These are phyloP conservation scores for Sclerotinia borealis DNA, from an alignment of 2,329 filamentous ascomycete species.

Conservation along the genomic window DNA sequence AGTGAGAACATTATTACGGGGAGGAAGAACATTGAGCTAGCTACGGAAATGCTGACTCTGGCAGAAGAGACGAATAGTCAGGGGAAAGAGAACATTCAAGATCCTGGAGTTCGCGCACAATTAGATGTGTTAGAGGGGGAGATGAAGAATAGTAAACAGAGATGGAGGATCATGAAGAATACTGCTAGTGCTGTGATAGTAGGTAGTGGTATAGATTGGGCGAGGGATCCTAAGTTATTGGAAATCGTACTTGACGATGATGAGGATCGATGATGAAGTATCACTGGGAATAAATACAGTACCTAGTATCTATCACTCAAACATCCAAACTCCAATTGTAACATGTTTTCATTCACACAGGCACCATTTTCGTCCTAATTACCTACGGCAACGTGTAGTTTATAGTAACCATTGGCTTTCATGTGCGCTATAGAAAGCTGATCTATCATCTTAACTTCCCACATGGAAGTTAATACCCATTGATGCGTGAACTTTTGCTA, in stretches of 20 bases:
- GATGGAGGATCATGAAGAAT: slow-evolving; percentile 71
- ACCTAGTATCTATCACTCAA: neutral
- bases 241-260: slow-evolving; percentile 67
- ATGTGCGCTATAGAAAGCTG: neutral
- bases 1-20: slow-evolving; percentile 51
- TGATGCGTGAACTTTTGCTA: neutral
- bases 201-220: slow-evolving; percentile 80
- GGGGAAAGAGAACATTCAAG: slow-evolving; percentile 47
- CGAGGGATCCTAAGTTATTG: slow-evolving; percentile 58
- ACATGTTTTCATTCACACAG: neutral
- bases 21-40: slow-evolving; percentile 56
- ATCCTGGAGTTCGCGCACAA: slow-evolving; percentile 47
- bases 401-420: neutral
- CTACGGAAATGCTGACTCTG: slow-evolving; percentile 56
- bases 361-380: neutral
- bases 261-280: slow-evolving; percentile 34
- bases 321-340: neutral
- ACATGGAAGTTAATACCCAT: neutral
- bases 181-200: slow-evolving; percentile 72
- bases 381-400: neutral
- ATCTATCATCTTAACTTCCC: neutral
- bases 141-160: slow-evolving; percentile 55
- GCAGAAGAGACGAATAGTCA: slow-evolving; percentile 49
- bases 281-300: neutral
- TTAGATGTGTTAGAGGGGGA: slow-evolving; percentile 53